Evolutionary conservation across 2,329 filamentous ascomycete genomes (phyloP).

Genomic region (Aspergillus niger): DNA sequence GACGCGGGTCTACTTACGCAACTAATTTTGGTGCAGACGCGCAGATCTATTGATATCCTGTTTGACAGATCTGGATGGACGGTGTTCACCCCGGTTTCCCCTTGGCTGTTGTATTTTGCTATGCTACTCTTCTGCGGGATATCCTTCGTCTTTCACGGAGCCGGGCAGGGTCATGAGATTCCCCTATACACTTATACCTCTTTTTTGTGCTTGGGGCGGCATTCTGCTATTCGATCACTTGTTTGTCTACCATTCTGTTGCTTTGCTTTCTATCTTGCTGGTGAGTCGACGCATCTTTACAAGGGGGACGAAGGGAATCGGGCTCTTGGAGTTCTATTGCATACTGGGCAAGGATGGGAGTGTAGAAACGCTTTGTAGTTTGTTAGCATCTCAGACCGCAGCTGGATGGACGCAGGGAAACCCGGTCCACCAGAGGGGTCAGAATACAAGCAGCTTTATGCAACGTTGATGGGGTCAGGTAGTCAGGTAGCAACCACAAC

Average conservation of each 20-base stretch:
- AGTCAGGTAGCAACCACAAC: neutral
- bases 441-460: neutral
- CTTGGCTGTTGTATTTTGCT: slow-evolving; percentile 1
- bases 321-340: neutral
- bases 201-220: slow-evolving; percentile 14
- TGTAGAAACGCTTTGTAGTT: neutral
- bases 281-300: neutral
- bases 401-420: neutral
- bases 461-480: neutral
- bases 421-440: neutral
- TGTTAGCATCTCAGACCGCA: neutral
- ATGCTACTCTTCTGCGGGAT: slow-evolving; percentile 3
- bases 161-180: slow-evolving; percentile 14
- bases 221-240: slow-evolving; percentile 13
- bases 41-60: slow-evolving; percentile 3
- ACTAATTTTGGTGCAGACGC: slow-evolving; percentile 17
- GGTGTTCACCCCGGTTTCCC: neutral
- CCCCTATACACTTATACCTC: slow-evolving; percentile 21
- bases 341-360: neutral
- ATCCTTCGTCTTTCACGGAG: slow-evolving; percentile 1
- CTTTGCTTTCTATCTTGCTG: neutral
- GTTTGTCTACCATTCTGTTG: neutral
- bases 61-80: slow-evolving; percentile 1
- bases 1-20: slow-evolving; percentile 5
- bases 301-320: neutral